Evolutionary conservation across 2,329 filamentous ascomycete species (phyloP), one percentile per base, ranked within the genome.

Genomic region (Verticillium klebahnii): DNA sequence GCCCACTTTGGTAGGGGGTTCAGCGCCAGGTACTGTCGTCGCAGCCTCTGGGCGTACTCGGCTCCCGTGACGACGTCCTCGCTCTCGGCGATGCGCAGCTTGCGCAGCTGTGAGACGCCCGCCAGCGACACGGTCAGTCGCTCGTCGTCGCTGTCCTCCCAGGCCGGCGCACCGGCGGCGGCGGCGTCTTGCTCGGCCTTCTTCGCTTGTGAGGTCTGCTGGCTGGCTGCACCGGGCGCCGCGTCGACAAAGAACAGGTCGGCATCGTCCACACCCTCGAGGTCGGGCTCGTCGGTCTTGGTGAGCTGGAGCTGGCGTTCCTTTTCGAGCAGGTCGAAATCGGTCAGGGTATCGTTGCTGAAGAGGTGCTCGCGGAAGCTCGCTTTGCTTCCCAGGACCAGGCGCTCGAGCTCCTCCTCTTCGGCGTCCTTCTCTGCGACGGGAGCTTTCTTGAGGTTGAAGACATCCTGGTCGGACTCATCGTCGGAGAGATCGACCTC

Each of bases 101-200:
- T 98, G 67, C 93, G 86, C 71, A 97, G 75, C 66, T 91, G 85
- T 57, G 87, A 85, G 55, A 89, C 87, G 31, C 86, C 85, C 3
- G 92, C 90, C 45, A 99, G 82, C 15, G 94, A 98, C 57, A 99
- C 84, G 7, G 87, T 85, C 65, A 97, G 79, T 60, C 91, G 85
- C 71, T 98, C 95, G 71, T 99, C 95, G 69, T 99, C 95, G 74
- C 93, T 98, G 73, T 99, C 95, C 68, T 93, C 88, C 95, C 95
- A 99, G 1, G 87, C 91, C 2, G 89, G 82, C 23, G 80, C 79
- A 6, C 25, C 29, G 15, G 54, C 54, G 17, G 39, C 39, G 9
- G 67, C 60, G 11, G 60, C 59, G 0, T 60, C 39, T 9, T 62
- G 68, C 32, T 61, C 56, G 1, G 65, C 64, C 29, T 69, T 63